Base-by-base conservation (phyloP, 495 filamentous ascomycete species). In the Penicillium odoratum region DNA sequence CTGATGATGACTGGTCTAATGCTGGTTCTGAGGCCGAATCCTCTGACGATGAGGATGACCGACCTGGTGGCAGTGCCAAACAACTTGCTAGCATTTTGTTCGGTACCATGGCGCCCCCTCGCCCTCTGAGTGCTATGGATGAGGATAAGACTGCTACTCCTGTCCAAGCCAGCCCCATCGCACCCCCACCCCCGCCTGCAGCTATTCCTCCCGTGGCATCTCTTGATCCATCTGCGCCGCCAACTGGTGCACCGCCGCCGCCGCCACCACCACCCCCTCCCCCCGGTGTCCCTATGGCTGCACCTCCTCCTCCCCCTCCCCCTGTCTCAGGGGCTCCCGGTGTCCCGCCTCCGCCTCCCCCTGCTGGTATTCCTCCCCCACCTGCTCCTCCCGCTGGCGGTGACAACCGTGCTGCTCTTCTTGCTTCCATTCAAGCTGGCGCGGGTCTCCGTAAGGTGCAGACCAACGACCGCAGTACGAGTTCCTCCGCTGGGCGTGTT, bases 81-180 rank as follows among this genome's bases (percentile, higher is more conserved):
- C 89, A 95, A 57, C 85, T 98, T 34, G 94, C 94, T 16, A 92
- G 89, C 36, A 94, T 92, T 58, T 83, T 98, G 31, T 98, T 98
- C 72, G 93, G 94, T 55, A 96, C 93, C 50, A 98, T 98, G 94
- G 94, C 83, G 9, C 94, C 94, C 43, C 94, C 94, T 21, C 86
- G 93, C 51, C 92, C 95, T 34, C 70, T 97, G 28, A 93, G 90
- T 48, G 88, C 90, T 8, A 85, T 88, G 74, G 91, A 90, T 51
- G 67, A 69, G 45, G 85, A 90, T 48, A 87, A 88, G 62, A 5
- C 46, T 11, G 60, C 71, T 34, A 71, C 77, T 56, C 67, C 75
- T 25, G 69, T 75, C 18, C 72, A 69, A 57, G 74, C 67, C 55
- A 73, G 51, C 58, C 69, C 72, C 43, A 54, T 62, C 16, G 65